A percentile compares a stretch with the other conserved stretches of the same genome.
These are phyloP conservation scores for Metschnikowia continentalis DNA, from an alignment of 805 yeast genomes.

Conservation along the genomic window DNA sequence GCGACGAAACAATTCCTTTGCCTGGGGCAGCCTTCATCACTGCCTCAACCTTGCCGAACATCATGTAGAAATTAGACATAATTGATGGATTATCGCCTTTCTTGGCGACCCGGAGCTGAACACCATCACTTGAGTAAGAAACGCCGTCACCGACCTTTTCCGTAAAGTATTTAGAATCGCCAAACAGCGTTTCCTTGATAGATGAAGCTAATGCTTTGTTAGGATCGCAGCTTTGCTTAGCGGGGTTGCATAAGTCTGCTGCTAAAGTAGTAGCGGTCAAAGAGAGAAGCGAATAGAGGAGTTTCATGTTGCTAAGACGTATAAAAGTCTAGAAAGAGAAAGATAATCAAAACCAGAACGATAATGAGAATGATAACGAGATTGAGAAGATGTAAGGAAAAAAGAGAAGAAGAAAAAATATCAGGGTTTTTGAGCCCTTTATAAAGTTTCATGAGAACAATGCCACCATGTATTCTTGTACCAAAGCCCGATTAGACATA, in stretches of 20 bases:
- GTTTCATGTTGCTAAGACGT: background rate
- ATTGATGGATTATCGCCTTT: conserved; percentile 76
- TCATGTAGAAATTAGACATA: conserved; percentile 73
- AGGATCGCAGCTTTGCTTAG: conserved; percentile 6
- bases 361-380: no score
- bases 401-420: no score
- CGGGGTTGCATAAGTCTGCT: conserved; percentile 8
- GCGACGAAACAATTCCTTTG: conserved; percentile 72
- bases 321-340: background rate
- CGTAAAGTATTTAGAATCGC: conserved; percentile 17
- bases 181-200: conserved; percentile 5
- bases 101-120: conserved; percentile 52
- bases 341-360: no score
- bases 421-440: background rate
- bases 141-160: conserved; percentile 36
- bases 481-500: background rate
- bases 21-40: conserved; percentile 71
- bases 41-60: conserved; percentile 85
- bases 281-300: background rate
- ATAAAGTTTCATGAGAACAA: background rate
- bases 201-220: conserved; percentile 10
- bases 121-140: conserved; percentile 51
- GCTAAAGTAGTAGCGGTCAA: background rate
- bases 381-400: no score
- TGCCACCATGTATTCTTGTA: background rate